Evolutionary conservation across 148 eudicot genomes (phyloP).

Genomic region (Tetragonia tetragonoides): DNA sequence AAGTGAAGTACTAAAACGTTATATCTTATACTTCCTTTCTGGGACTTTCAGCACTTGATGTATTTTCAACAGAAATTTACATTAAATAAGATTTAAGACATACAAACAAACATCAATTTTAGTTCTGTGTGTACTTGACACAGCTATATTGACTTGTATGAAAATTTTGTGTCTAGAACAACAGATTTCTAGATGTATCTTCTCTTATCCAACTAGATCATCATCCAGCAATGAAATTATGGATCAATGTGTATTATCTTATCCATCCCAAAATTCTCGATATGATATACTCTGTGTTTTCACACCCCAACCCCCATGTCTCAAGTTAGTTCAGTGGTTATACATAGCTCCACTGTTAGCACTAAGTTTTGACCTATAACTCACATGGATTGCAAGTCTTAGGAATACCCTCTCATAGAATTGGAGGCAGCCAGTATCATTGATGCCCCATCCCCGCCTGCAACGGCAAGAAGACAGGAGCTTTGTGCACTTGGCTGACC

Average conservation of each 20-base stretch:
- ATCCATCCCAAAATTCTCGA: neutral
- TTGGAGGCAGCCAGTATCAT: neutral
- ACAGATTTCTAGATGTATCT: neutral
- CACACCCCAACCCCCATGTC: neutral
- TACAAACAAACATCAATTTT: neutral
- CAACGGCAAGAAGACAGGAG: neutral
- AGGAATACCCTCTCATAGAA: neutral
- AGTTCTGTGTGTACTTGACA: neutral
- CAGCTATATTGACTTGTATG: neutral
- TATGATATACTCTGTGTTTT: neutral
- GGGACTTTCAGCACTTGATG: conserved; percentile 5
- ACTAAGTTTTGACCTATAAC: neutral
- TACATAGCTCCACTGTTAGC: neutral
- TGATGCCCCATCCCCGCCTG: neutral
- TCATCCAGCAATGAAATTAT: neutral
- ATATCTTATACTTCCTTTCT: neutral
- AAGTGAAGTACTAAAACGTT: neutral
- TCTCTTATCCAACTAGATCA: neutral
- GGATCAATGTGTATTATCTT: neutral
- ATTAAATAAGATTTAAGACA: neutral
- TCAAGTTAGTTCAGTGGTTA: too few relatives aligned
- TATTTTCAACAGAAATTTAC: neutral
- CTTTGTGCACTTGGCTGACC: conserved; percentile 1
- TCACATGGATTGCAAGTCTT: neutral
- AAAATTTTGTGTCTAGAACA: neutral